Base-by-base conservation (phyloP, 2,329 filamentous ascomycete genomes). In the Teratosphaeria gauchensis region DNA sequence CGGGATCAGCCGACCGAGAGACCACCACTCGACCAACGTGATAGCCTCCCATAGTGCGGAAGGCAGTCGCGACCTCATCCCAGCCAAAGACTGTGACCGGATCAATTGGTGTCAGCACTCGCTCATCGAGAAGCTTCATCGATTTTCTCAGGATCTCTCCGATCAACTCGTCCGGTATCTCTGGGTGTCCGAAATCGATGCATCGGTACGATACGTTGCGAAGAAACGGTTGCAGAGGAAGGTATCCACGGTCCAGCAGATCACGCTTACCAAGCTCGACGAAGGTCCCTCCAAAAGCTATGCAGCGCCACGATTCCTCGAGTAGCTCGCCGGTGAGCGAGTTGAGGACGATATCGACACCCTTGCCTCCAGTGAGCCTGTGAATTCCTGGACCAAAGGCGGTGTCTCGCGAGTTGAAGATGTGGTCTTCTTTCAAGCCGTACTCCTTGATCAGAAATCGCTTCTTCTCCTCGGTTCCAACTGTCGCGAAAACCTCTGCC, bases 321-420 rank as follows among this genome's bases (percentile, higher is more conserved):
- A 73, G 62, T 5, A 65, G 38, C 14, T 67, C 60, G 1, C 71
- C 71, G 1, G 62, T 42, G 2, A 65, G 56, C 11, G 61, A 61
- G 61, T 68, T 72, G 42, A 74, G 59, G 4, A 73, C 59, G 8
- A 74, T 65, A 58, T 75, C 71, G 11, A 74, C 67, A n/a, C 74
- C 73, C 6, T 54, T 53, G 16, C 62, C 65, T 11, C 63, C 56
- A 0, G 73, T 75, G 59, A 46, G 59, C 19, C 16, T 65, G 59
- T 58, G 54, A 3, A 75, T 57, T 2, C 55, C 68, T 4, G 62
- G 54, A 0, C 55, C 65, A 53, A 73, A 73, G 6, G 59, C 59
- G 0, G 59, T 54, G 31, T 71, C 64, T 11, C 69, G 62, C 46
- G 57, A 63, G 57, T 62, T 58, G 60, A 72, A 70, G 55, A 74